Evolutionary conservation across 352 stramenopile genomes (phyloP), one percentile per base, ranked within the genome.

Genomic region (Blastocystis sp.): DNA sequence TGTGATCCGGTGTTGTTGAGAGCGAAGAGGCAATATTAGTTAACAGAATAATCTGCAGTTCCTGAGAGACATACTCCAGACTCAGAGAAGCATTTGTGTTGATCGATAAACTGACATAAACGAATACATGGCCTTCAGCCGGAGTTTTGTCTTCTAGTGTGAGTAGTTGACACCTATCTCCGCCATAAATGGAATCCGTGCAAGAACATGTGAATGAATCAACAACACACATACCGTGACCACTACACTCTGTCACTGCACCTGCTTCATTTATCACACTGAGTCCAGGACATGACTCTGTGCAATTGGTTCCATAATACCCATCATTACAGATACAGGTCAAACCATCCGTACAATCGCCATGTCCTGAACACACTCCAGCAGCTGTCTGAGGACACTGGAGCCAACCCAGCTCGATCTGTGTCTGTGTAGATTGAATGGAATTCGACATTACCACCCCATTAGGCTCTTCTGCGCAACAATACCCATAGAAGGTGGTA

Each of bases 401-500:
- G 19, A 79, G 60, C 60, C 78, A 76, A 37, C 51, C 78, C 15
- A 79, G 22, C 15, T 40, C 44, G 54, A 79, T 79, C 1, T 13
- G 44, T 22, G 69, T 27, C 78, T 89, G n/a, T n/a, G 60, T 89
- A 3, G 53, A 76, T 33, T 64, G 44, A 7, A 89, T 40, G 4
- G 44, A 48, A 30, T 70, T 70, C 3, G 35, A 76, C 48, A 77
- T 64, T 40, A 35, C 22, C 13, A 89, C 6, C 0, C 76, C 60
- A 40, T 79, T 89, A 19, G 51, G 48, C 66, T 89, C 78, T 17
- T 30, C 57, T 15, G 60, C 60, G 17, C 78, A 89, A 56, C 66
- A 89, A 48, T 64, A 89, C 48, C 33, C 66, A 42, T 89, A 89
- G 22, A 33, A 79, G 17, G 78, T 89, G 27, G 22, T 40, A 56